Conservation (phyloP, 2,329 filamentous ascomycete genomes). For the Cordyceps tenuipes region DNA sequence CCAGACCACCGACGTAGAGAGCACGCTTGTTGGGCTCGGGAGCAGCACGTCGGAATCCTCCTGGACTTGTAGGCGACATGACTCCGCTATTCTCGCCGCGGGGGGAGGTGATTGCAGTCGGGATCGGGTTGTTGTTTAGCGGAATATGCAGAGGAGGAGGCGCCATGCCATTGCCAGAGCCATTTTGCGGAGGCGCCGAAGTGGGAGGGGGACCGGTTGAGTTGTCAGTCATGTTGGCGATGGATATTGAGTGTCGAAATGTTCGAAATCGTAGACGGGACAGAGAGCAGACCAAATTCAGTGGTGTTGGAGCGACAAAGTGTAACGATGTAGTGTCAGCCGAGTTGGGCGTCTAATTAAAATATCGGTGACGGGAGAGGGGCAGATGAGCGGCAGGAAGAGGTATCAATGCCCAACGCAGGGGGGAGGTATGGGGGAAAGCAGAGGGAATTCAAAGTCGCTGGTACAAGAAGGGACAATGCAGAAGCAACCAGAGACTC, state of each 20-base stretch:
- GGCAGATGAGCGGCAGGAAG: conserved; percentile 12
- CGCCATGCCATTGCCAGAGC: conserved; percentile 46
- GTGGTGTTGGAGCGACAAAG: not conserved
- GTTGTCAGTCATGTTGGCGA: conserved; percentile 16
- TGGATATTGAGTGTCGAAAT: conserved; percentile 3
- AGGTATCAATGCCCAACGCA: conserved; percentile 9
- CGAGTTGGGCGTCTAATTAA: conserved; percentile 11
- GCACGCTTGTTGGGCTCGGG: conserved; percentile 98
- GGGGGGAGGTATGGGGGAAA: conserved; percentile 6
- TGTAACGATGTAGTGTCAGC: not conserved
- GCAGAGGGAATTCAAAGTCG: not conserved
- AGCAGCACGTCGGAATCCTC: conserved; percentile 79
- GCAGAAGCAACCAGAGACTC: not conserved
- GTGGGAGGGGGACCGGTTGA: conserved; percentile 73
- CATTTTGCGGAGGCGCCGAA: conserved; percentile 53
- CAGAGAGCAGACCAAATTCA: not conserved
- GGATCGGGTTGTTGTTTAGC: conserved; percentile 92
- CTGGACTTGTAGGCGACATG: conserved; percentile 78
- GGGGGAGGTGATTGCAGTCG: conserved; percentile 83
- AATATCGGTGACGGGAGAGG: conserved; percentile 11
- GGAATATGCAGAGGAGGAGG: conserved; percentile 83
- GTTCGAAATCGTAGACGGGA: not conserved
- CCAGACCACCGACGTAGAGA: conserved; percentile 88
- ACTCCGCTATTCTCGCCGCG: conserved; percentile 59
- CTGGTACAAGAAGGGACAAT: not conserved